Conservation (phyloP, 495 filamentous ascomycete species). For the Penicillium verhagenii region DNA sequence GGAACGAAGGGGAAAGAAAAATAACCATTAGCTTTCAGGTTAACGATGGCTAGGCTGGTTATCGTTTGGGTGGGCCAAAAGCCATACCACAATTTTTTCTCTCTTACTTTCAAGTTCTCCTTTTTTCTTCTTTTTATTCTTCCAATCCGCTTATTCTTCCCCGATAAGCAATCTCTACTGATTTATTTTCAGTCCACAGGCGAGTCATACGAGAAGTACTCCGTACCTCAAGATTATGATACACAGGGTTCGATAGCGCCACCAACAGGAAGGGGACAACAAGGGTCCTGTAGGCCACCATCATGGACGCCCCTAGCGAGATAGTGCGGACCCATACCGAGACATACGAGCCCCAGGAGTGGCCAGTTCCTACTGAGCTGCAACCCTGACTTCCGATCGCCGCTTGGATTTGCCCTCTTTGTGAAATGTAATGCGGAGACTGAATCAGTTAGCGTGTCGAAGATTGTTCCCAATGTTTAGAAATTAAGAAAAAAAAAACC, state of each 20-base stretch:
- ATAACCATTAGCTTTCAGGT: too few species aligned
- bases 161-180: not conserved
- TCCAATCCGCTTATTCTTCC: too few species aligned
- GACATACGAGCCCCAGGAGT: not conserved
- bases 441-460: slow-evolving; percentile 9
- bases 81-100: too few species aligned
- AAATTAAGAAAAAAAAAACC: not conserved
- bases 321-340: not conserved
- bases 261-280: slow-evolving; percentile 6
- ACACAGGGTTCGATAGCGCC: slow-evolving; percentile 12
- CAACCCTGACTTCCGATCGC: slow-evolving; percentile 21
- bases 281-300: slow-evolving; percentile 10
- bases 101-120: too few species aligned
- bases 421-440: slow-evolving; percentile 21
- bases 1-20: not conserved
- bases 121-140: too few species aligned
- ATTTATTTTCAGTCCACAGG: not conserved
- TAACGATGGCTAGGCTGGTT: too few species aligned
- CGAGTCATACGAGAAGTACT: not conserved
- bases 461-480: too few species aligned
- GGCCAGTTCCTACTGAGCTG: slow-evolving; percentile 19
- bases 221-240: not conserved
- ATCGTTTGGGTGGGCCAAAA: too few species aligned
- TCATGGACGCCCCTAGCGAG: not conserved
- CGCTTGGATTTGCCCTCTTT: slow-evolving; percentile 12